phyloP scores from a whole-genome alignment of 257 asterid species.

The Nicotiana knightiana region DNA sequence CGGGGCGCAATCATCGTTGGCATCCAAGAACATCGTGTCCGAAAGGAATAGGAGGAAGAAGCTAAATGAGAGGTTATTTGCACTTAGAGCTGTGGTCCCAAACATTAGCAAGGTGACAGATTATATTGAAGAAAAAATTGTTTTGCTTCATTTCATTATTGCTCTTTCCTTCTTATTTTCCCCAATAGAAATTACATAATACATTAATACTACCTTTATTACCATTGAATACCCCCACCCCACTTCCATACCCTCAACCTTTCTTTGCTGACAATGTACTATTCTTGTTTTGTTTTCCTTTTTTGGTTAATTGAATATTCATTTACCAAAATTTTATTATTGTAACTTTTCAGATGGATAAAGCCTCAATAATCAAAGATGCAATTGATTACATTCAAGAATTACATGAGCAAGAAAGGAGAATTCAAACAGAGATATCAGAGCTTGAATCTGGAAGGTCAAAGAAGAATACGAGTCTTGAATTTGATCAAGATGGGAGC shows the following conservation, averaged over 20 bases:
- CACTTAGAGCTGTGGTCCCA: slow-evolving; percentile 79
- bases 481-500: slow-evolving; percentile 34
- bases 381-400: slow-evolving; percentile 69
- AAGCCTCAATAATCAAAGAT: slow-evolving; percentile 81
- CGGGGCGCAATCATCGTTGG: slow-evolving; percentile 37
- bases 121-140: background rate
- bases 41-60: slow-evolving; percentile 78
- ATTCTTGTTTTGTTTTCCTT: background rate
- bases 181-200: background rate
- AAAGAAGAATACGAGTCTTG: slow-evolving; percentile 8
- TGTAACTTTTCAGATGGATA: slow-evolving; percentile 53
- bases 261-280: background rate
- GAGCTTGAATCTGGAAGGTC: slow-evolving; percentile 44
- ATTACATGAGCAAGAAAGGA: slow-evolving; percentile 54
- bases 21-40: slow-evolving; percentile 67
- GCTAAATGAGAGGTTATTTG: slow-evolving; percentile 67
- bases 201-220: background rate
- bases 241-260: background rate
- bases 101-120: slow-evolving; percentile 61
- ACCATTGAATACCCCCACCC: background rate
- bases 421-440: slow-evolving; percentile 46
- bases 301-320: background rate
- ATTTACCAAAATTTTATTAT: background rate
- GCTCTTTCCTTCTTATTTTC: background rate
- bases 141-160: background rate